Percentiles rank a stretch among this genome's conserved stretches.
Evolutionary conservation across 257 asterid species (phyloP).

Genomic region (Solanum pinnatisectum): DNA sequence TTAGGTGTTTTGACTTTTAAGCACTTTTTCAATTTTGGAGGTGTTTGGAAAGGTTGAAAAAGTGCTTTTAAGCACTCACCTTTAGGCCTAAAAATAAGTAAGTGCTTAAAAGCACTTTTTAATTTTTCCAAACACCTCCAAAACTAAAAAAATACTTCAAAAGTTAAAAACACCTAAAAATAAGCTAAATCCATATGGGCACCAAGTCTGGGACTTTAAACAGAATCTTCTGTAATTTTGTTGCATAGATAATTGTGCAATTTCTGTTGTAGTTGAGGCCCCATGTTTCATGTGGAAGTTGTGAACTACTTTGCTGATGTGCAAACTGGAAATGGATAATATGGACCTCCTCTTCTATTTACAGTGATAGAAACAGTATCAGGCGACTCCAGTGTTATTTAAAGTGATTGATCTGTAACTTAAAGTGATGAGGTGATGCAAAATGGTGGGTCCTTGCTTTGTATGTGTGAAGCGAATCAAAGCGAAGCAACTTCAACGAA

Average conservation of each 20-base stretch:
- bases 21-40: too few species aligned
- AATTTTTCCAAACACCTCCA: too few species aligned
- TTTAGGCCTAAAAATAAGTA: too few species aligned
- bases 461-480: not conserved
- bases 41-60: too few species aligned
- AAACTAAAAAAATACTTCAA: too few species aligned
- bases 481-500: not conserved
- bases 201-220: not conserved
- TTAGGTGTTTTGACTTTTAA: too few species aligned
- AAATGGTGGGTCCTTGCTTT: not conserved
- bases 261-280: not conserved
- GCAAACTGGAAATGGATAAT: not conserved
- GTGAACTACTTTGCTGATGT: not conserved
- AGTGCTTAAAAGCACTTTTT: too few species aligned
- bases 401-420: not conserved
- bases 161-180: too few species aligned
- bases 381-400: not conserved
- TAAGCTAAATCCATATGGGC: too few species aligned
- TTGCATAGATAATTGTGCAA: not conserved
- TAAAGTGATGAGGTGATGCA: not conserved
- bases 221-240: not conserved
- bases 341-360: not conserved
- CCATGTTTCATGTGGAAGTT: not conserved
- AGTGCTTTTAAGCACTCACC: too few species aligned
- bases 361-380: not conserved